phyloP scores from a whole-genome alignment of 1,284 basidiomycete species.

The Anthracocystis panici-leucophaei region DNA sequence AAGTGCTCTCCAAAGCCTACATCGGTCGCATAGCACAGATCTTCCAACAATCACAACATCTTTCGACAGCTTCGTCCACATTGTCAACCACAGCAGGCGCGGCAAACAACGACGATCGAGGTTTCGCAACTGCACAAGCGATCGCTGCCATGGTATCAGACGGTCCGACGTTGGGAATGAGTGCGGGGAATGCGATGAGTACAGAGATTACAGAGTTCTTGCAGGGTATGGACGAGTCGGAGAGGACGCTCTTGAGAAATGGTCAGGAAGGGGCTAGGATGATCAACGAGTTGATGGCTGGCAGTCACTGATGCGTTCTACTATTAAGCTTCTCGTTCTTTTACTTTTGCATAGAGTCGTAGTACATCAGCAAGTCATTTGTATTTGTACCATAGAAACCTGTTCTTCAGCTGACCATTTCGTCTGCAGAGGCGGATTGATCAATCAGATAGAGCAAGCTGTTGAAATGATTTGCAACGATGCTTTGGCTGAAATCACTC shows the following conservation, averaged over 20 bases:
- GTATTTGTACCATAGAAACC: slow-evolving; percentile 12
- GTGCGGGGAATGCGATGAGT: slow-evolving; percentile 48
- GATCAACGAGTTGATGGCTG: slow-evolving; percentile 53
- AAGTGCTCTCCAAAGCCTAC: slow-evolving; percentile 61
- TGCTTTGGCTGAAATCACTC: slow-evolving; percentile 1
- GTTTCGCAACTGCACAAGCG: slow-evolving; percentile 36
- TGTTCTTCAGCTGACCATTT: too few species aligned
- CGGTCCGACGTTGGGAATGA: slow-evolving; percentile 48
- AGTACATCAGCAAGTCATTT: slow-evolving; percentile 6
- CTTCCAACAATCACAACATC: slow-evolving; percentile 61
- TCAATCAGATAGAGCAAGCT: not conserved
- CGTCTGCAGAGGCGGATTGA: not conserved
- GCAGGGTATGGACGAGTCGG: slow-evolving; percentile 60
- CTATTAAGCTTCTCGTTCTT: not conserved
- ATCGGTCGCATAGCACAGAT: slow-evolving; percentile 55
- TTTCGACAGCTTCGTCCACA: slow-evolving; percentile 31
- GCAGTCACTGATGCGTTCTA: slow-evolving; percentile 10
- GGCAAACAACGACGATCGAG: slow-evolving; percentile 19
- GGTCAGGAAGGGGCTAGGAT: slow-evolving; percentile 50
- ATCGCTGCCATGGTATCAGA: slow-evolving; percentile 53
- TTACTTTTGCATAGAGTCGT: not conserved
- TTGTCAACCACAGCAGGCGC: slow-evolving; percentile 6
- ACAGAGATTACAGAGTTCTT: slow-evolving; percentile 62
- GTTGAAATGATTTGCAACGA: too few species aligned
- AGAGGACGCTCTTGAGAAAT: slow-evolving; percentile 38